These are phyloP conservation scores for Tuber brumale DNA, from an alignment of 495 filamentous ascomycete genomes.

Conservation along the genomic window DNA sequence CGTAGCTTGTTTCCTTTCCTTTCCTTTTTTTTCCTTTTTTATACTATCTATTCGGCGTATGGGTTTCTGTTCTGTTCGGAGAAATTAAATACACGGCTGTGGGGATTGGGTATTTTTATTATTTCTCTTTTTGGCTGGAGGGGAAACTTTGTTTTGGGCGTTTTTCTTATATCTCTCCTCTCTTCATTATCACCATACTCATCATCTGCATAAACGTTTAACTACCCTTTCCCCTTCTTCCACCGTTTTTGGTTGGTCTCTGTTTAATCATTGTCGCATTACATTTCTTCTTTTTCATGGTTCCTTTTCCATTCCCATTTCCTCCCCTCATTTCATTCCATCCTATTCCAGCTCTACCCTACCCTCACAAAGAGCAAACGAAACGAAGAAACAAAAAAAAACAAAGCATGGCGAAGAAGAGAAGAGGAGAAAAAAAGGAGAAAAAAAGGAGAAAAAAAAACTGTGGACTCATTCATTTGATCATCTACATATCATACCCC, in stretches of 20 bases:
- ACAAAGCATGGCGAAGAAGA: neutral
- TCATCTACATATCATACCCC: neutral
- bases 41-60: neutral
- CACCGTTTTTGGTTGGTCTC: constrained; percentile 11
- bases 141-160: constrained; percentile 34
- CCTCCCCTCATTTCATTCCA: neutral
- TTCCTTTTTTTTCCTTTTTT: neutral
- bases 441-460: neutral
- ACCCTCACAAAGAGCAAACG: neutral
- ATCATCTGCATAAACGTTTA: constrained; percentile 5
- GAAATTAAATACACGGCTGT: constrained; percentile 5
- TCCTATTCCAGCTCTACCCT: neutral
- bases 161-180: constrained; percentile 23
- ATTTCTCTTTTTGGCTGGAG: constrained; percentile 18
- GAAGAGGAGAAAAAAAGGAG: neutral
- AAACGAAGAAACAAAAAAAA: neutral
- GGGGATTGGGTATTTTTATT: constrained; percentile 14
- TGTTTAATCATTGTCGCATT: constrained; percentile 3
- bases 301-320: neutral
- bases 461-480: constrained; percentile 2
- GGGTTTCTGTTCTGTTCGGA: neutral
- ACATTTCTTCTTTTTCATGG: neutral
- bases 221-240: constrained; percentile 23
- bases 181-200: constrained; percentile 8
- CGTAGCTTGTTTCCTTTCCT: constrained; percentile 9